A percentile compares a stretch with the other conserved stretches of the same genome.
Evolutionary conservation across 2,329 filamentous ascomycete species (phyloP).

Genomic region (Ophiocordyceps sinensis): DNA sequence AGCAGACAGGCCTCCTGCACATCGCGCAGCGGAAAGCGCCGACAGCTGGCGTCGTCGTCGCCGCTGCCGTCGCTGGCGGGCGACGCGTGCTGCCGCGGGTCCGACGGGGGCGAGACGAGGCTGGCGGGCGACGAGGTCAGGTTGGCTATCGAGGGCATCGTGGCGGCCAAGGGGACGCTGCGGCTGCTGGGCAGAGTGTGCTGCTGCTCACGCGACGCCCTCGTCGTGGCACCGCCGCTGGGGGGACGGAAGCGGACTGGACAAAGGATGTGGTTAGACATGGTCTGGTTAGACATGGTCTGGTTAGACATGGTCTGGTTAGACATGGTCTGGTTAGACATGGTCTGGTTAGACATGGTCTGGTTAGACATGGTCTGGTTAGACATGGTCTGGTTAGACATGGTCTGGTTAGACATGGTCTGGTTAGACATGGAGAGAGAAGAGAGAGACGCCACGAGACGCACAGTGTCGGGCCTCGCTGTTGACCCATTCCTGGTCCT

Average conservation of each 20-base stretch:
- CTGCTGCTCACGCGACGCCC: conserved; percentile 1
- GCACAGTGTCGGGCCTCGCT: conserved; percentile 19
- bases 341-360: too few species aligned
- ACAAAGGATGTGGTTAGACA: too few species aligned
- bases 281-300: too few species aligned
- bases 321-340: too few species aligned
- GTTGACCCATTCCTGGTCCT: conserved; percentile 22
- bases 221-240: conserved; percentile 2
- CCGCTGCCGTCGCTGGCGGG: not conserved
- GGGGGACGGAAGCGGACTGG: conserved; percentile 9
- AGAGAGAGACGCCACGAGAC: conserved; percentile 4
- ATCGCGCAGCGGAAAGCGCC: conserved; percentile 16
- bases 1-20: conserved; percentile 23
- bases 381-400: too few species aligned
- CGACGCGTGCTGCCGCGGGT: not conserved
- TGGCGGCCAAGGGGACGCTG: not conserved
- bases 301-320: too few species aligned
- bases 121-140: conserved; percentile 1
- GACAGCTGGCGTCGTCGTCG: not conserved
- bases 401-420: too few species aligned
- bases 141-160: conserved; percentile 2
- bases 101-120: not conserved
- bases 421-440: not conserved
- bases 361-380: too few species aligned
- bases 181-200: not conserved